Conservation (phyloP, 768 basidiomycete genomes). For the Pleurotus citrinopileatus region DNA sequence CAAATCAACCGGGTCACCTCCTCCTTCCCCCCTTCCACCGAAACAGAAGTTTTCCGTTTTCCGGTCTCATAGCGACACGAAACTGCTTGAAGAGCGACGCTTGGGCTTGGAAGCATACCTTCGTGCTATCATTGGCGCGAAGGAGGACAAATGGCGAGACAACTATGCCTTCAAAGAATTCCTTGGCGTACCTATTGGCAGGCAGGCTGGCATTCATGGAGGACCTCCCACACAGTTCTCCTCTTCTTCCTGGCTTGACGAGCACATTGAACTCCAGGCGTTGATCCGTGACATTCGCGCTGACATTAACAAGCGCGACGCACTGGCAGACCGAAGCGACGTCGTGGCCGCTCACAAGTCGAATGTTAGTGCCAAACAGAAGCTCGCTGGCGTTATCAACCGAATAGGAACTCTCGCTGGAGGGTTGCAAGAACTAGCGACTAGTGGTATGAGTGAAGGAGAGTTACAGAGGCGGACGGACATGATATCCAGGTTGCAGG, state of each 20-base stretch:
- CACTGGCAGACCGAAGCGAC: slow-evolving; percentile 74
- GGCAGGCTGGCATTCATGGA: slow-evolving; percentile 33
- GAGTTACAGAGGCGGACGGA: slow-evolving; percentile 88
- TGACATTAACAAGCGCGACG: slow-evolving; percentile 84
- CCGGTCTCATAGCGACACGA: slow-evolving; percentile 52
- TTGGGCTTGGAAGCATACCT: slow-evolving; percentile 80
- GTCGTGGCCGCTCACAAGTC: slow-evolving; percentile 70
- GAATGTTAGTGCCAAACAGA: slow-evolving; percentile 83
- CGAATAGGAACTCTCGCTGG: slow-evolving; percentile 71
- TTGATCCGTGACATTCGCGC: slow-evolving; percentile 81
- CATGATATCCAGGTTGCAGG: slow-evolving; percentile 83
- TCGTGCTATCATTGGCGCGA: slow-evolving; percentile 78
- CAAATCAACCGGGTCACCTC: slow-evolving; percentile 74
- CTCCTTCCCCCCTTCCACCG: slow-evolving; percentile 78
- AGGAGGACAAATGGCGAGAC: slow-evolving; percentile 83
- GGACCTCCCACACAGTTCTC: slow-evolving; percentile 56
- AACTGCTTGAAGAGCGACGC: slow-evolving; percentile 74
- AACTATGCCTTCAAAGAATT: slow-evolving; percentile 80
- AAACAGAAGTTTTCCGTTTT: slow-evolving; percentile 78
- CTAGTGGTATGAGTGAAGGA: slow-evolving; percentile 82
- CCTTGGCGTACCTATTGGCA: slow-evolving; percentile 75
- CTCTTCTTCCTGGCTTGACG: slow-evolving; percentile 83
- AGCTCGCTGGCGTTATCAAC: slow-evolving; percentile 72
- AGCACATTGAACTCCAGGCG: slow-evolving; percentile 75
- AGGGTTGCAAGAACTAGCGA: slow-evolving; percentile 62